Conservation (phyloP, 2,329 filamentous ascomycete genomes). For the Stenocarpella maydis region DNA sequence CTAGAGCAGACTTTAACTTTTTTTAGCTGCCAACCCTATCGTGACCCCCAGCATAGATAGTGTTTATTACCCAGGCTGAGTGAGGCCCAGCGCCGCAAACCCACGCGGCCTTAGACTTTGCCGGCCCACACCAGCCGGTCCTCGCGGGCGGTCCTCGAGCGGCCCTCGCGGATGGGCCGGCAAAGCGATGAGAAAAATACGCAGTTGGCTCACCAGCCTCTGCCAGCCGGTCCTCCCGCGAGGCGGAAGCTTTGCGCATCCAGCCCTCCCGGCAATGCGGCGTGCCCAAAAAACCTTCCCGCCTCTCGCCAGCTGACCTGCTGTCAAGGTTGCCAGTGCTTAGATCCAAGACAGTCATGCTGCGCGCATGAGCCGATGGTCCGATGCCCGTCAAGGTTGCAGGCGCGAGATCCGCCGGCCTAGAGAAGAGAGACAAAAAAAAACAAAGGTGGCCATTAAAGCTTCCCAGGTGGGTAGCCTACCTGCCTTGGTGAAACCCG, state of each 20-base stretch:
- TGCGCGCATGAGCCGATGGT: neutral
- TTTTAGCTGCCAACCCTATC: slow-evolving; percentile 24
- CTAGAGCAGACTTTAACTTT: slow-evolving; percentile 24
- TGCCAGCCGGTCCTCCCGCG: neutral
- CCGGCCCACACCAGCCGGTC: slow-evolving; percentile 14
- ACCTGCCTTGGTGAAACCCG: neutral
- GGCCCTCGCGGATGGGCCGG: neutral
- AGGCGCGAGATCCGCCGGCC: slow-evolving; percentile 2
- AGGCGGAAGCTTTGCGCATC: neutral
- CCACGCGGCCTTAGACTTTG: slow-evolving; percentile 15
- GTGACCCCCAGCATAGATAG: neutral
- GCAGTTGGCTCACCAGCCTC: neutral
- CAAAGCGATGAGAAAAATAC: too few species aligned
- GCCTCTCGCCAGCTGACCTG: slow-evolving; percentile 11
- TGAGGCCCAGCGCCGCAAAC: slow-evolving; percentile 1
- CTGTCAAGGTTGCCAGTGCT: slow-evolving; percentile 14
- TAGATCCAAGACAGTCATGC: neutral
- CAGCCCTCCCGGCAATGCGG: slow-evolving; percentile 1
- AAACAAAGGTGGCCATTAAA: too few species aligned
- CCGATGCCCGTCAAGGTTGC: slow-evolving; percentile 5
- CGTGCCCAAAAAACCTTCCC: slow-evolving; percentile 15
- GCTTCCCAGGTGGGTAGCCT: neutral
- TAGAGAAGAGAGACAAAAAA: too few species aligned
- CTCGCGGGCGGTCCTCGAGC: too few species aligned
- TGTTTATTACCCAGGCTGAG: neutral